Conservation (phyloP, 805 yeast genomes). For the Barnettozyma sp. region DNA sequence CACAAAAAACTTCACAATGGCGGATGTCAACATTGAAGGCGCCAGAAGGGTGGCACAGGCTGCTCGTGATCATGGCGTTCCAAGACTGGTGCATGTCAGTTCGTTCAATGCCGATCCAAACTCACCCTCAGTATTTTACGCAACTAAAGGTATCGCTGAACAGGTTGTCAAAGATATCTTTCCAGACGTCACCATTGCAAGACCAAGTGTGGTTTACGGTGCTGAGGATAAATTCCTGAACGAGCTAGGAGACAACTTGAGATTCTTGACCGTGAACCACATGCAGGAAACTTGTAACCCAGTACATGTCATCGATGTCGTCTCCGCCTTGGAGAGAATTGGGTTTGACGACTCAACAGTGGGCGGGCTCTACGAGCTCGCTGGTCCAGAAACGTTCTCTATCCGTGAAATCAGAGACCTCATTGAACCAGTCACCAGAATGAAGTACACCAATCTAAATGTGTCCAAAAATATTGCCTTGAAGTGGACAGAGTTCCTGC, state of each 20-base stretch:
- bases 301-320: conserved; percentile 72
- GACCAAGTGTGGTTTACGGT: conserved; percentile 80
- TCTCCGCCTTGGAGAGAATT: conserved; percentile 68
- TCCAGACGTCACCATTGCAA: conserved; percentile 76
- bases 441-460: conserved; percentile 32
- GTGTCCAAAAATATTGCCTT: conserved; percentile 34
- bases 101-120: conserved; percentile 66
- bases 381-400: conserved; percentile 62
- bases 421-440: conserved; percentile 54
- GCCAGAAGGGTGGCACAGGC: conserved; percentile 73
- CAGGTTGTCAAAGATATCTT: conserved; percentile 55
- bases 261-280: conserved; percentile 60
- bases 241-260: conserved; percentile 46
- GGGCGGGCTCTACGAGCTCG: conserved; percentile 69
- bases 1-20: conserved; percentile 77
- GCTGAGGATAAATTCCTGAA: conserved; percentile 65
- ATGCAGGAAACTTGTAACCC: conserved; percentile 60
- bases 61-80: conserved; percentile 59
- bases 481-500: conserved; percentile 29
- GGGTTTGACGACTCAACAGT: conserved; percentile 76
- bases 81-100: conserved; percentile 73
- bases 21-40: conserved; percentile 76
- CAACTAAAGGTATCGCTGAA: conserved; percentile 78
- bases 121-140: conserved; percentile 63
- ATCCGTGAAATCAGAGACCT: conserved; percentile 60